Evolutionary conservation across 495 filamentous ascomycete genomes (phyloP).

Genomic region (Xylaria cubensis): DNA sequence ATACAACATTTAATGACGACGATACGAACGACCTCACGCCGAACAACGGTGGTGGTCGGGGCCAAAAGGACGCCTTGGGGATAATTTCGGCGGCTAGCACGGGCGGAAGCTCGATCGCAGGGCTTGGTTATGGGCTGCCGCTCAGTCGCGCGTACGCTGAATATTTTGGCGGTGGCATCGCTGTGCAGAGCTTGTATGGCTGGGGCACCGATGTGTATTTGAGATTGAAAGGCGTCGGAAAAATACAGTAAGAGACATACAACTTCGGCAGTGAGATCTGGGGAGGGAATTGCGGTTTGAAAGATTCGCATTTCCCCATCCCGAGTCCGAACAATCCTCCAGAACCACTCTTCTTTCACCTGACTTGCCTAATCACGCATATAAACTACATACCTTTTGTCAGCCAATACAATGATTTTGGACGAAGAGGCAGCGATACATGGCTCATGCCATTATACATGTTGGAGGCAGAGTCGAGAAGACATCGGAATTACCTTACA

Average conservation of each 20-base stretch:
- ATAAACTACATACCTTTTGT: background rate
- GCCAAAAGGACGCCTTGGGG: slow-evolving; percentile 69
- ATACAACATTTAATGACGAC: slow-evolving; percentile 85
- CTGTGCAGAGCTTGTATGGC: slow-evolving; percentile 90
- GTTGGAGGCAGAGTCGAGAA: background rate
- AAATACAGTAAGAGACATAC: slow-evolving; percentile 43
- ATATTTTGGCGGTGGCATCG: slow-evolving; percentile 97
- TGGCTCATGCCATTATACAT: background rate
- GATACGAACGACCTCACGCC: slow-evolving; percentile 51
- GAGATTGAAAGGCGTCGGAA: slow-evolving; percentile 85
- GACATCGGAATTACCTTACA: background rate
- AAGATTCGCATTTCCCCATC: background rate
- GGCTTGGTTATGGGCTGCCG: slow-evolving; percentile 91
- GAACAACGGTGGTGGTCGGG: slow-evolving; percentile 33
- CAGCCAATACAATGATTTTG: background rate
- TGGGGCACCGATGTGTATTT: slow-evolving; percentile 76
- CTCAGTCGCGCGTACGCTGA: slow-evolving; percentile 94
- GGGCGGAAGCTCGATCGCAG: slow-evolving; percentile 77
- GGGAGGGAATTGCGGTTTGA: background rate
- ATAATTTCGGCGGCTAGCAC: slow-evolving; percentile 72
- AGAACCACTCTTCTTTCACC: background rate
- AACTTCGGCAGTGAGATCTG: background rate
- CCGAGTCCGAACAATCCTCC: background rate
- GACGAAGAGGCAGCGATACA: background rate
- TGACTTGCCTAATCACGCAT: background rate